A percentile compares a stretch with the other conserved stretches of the same genome.
phyloP scores from a whole-genome alignment of 2,329 filamentous ascomycete species.

The Apiospora marii region DNA sequence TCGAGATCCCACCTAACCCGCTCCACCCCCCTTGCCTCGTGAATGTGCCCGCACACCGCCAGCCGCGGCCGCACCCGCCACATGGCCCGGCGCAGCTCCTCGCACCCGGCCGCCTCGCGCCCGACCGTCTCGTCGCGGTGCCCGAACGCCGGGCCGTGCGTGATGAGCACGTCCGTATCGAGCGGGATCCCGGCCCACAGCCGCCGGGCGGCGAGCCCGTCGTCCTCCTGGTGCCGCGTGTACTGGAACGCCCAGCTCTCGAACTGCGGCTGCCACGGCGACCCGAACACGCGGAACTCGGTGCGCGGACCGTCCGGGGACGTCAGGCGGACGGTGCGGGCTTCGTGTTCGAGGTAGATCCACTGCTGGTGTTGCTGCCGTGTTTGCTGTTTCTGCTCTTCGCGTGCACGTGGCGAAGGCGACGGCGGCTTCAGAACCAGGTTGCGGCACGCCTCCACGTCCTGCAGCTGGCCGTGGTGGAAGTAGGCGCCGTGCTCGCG shows the following conservation, averaged over 20 bases:
- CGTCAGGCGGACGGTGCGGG: slow-evolving; percentile 61
- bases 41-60: slow-evolving; percentile 76
- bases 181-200: slow-evolving; percentile 70
- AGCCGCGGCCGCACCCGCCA: slow-evolving; percentile 69
- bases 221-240: slow-evolving; percentile 34
- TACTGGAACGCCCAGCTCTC: slow-evolving; percentile 75
- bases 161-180: slow-evolving; percentile 71
- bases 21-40: slow-evolving; percentile 71
- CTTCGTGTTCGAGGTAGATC: slow-evolving; percentile 70
- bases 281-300: slow-evolving; percentile 73
- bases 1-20: slow-evolving; percentile 66
- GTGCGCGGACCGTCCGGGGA: slow-evolving; percentile 64
- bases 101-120: slow-evolving; percentile 62
- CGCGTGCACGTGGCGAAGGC: slow-evolving; percentile 50
- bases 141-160: slow-evolving; percentile 71
- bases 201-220: slow-evolving; percentile 28
- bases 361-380: slow-evolving; percentile 56
- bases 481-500: slow-evolving; percentile 58
- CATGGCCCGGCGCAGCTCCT: slow-evolving; percentile 63
- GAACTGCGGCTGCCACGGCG: slow-evolving; percentile 67
- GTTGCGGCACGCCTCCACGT: slow-evolving; percentile 58
- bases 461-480: slow-evolving; percentile 64
- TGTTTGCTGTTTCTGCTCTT: slow-evolving; percentile 47
- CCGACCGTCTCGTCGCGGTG: slow-evolving; percentile 62
- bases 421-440: slow-evolving; percentile 60